phyloP scores from a whole-genome alignment of 352 stramenopile species.

The Phytophthora sp. region DNA sequence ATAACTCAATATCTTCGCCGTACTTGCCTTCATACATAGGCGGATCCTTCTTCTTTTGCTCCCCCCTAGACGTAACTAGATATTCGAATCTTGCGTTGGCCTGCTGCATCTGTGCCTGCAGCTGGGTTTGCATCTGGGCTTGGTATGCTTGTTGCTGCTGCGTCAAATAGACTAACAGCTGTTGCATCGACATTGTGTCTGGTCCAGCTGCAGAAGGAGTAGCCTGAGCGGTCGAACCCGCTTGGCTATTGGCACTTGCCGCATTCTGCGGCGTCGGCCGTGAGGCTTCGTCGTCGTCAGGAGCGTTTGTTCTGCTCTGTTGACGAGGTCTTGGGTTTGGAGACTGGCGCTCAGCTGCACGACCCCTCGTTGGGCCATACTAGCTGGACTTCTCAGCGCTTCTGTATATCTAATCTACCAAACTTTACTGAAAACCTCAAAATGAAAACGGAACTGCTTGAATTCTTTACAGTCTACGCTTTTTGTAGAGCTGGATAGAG shows the following conservation, averaged over 20 bases:
- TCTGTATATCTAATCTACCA: no score
- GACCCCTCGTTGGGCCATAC: no score
- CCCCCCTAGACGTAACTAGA: neutral
- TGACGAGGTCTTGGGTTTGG: no score
- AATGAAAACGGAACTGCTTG: no score
- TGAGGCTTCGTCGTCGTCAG: no score
- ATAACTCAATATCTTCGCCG: conserved; percentile 1
- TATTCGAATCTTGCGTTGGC: neutral
- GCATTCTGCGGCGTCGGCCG: no score
- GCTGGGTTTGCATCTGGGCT: conserved; percentile 2
- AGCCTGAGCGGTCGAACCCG: neutral
- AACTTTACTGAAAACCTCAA: neutral
- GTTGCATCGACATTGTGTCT: neutral
- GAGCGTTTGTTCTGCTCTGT: no score
- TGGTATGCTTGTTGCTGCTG: conserved; percentile 5
- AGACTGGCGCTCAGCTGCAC: no score
- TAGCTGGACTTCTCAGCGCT: conserved; percentile 5
- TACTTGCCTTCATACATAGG: conserved; percentile 8
- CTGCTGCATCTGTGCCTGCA: conserved; percentile 1
- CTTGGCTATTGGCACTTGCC: neutral
- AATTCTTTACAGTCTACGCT: neutral
- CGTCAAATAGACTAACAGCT: neutral
- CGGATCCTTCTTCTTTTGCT: conserved; percentile 9
- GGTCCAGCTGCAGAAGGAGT: neutral
- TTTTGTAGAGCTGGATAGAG: conserved; percentile 7